A percentile compares a stretch with the other conserved stretches of the same genome.
Conservation (phyloP, 208 protist species). For the Trichomonas gallinae region DNA sequence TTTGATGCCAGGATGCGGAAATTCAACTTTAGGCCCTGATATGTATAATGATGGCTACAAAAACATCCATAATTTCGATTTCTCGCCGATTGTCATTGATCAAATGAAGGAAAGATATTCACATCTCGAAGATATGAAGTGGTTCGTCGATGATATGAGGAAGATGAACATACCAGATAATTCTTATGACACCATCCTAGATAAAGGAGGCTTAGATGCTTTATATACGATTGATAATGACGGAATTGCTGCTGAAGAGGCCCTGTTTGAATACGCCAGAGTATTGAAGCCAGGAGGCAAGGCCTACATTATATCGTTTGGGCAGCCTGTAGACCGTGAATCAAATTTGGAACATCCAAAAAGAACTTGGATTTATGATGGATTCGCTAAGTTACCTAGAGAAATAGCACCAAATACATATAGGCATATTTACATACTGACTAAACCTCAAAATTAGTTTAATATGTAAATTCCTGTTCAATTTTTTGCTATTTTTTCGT, state of each 20-base stretch:
- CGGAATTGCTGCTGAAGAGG: neutral
- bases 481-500: too few relatives aligned
- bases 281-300: neutral
- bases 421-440: neutral
- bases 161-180: neutral
- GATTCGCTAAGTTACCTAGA: neutral
- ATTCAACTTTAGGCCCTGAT: neutral
- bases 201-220: neutral
- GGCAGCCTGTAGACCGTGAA: neutral
- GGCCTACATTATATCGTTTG: neutral
- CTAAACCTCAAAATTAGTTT: neutral
- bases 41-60: conserved; percentile 14
- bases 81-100: neutral
- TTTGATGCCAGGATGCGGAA: conserved; percentile 10
- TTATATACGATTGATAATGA: neutral
- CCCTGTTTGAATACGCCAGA: neutral
- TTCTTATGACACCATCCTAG: neutral
- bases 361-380: neutral
- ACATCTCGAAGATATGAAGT: neutral
- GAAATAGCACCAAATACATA: neutral
- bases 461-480: too few relatives aligned
- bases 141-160: neutral
- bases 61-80: neutral
- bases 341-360: neutral
- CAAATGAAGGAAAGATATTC: neutral